Evolutionary conservation across 805 yeast species (phyloP).

Genomic region (Candida nemodendra): DNA sequence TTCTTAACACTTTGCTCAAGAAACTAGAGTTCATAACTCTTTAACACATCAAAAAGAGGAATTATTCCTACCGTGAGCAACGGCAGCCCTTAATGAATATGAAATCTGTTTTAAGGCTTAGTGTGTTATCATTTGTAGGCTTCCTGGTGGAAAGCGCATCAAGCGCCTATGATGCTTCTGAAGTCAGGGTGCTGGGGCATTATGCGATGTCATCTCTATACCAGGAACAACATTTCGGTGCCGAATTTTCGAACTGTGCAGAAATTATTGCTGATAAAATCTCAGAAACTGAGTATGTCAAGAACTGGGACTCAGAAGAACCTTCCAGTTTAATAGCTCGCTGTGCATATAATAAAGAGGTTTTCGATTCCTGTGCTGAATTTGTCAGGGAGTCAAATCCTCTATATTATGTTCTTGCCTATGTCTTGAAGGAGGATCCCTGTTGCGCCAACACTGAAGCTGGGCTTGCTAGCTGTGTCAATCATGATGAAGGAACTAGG

Average conservation of each 20-base stretch:
- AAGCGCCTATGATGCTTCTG: no score
- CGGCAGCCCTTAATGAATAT: no score
- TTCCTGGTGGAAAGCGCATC: no score
- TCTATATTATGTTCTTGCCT: slow-evolving; percentile 9
- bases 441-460: slow-evolving; percentile 6
- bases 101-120: no score
- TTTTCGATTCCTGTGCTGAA: slow-evolving; percentile 14
- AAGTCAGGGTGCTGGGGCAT: no score
- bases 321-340: slow-evolving; percentile 1
- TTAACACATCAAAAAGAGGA: no score
- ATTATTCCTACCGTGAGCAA: no score
- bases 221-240: slow-evolving; percentile 13
- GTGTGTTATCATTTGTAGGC: no score
- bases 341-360: slow-evolving; percentile 13
- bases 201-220: slow-evolving; percentile 12
- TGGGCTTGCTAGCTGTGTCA: background rate
- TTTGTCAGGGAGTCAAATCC: slow-evolving; percentile 8
- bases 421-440: slow-evolving; percentile 12
- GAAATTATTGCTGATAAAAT: slow-evolving; percentile 3
- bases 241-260: slow-evolving; percentile 16
- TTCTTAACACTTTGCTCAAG: no score
- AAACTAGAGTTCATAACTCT: no score
- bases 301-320: background rate
- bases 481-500: background rate
- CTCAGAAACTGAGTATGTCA: background rate